Percentiles rank a stretch among this genome's conserved stretches.
phyloP scores from a whole-genome alignment of 345 rosid genomes.

The Eucalyptus polyanthemos region DNA sequence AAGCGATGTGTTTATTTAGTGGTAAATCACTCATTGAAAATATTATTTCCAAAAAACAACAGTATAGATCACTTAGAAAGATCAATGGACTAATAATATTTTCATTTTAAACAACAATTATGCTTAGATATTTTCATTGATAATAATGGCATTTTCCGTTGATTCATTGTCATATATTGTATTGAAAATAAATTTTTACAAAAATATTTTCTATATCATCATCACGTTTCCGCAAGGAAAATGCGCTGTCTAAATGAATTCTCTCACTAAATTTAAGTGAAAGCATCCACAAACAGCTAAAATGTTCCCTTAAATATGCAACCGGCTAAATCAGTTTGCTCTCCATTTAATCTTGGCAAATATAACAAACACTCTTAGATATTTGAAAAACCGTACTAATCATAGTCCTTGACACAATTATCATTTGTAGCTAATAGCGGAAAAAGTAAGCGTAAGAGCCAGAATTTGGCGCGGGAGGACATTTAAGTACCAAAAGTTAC shows the following conservation, averaged over 20 bases:
- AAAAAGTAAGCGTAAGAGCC: too few relatives aligned
- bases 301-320: not conserved
- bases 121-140: not conserved
- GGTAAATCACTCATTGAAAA: not conserved
- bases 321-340: not conserved
- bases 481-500: too few relatives aligned
- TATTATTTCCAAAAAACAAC: not conserved
- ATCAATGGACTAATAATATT: not conserved
- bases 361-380: not conserved
- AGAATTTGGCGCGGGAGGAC: accelerated
- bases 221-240: not conserved
- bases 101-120: not conserved
- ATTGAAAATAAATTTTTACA: not conserved
- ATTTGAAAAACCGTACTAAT: not conserved
- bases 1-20: not conserved
- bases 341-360: not conserved
- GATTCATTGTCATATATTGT: not conserved
- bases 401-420: not conserved
- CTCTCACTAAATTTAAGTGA: not conserved
- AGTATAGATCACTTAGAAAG: not conserved
- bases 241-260: not conserved
- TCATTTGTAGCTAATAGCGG: not conserved
- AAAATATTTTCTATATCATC: not conserved
- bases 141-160: not conserved
- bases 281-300: not conserved